A percentile compares a stretch with the other conserved stretches of the same genome.
phyloP scores from a whole-genome alignment of 768 basidiomycete genomes.

The Mycena belliarum region DNA sequence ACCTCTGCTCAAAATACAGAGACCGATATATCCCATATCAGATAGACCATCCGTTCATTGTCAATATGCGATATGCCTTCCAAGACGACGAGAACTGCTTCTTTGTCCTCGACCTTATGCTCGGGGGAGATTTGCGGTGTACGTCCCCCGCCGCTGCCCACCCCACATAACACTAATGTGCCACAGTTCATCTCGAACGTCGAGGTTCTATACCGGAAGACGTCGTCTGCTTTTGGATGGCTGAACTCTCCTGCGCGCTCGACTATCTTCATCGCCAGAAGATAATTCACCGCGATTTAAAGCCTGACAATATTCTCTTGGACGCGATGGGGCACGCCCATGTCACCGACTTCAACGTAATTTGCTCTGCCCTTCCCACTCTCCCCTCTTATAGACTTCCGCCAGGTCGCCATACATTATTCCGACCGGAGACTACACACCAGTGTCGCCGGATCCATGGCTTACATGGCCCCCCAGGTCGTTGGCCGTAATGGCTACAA shows the following conservation, averaged over 20 bases:
- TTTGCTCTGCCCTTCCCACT: background rate
- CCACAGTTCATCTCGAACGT: constrained; percentile 81
- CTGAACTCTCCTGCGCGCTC: constrained; percentile 82
- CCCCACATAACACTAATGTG: constrained; percentile 3
- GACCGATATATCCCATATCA: constrained; percentile 27
- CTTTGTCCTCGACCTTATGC: constrained; percentile 96
- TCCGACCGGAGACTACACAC: constrained; percentile 87
- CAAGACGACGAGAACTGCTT: constrained; percentile 98
- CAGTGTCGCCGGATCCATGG: constrained; percentile 97
- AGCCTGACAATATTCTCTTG: constrained; percentile 95
- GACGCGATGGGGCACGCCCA: constrained; percentile 95
- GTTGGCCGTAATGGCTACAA: constrained; percentile 89
- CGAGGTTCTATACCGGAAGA: constrained; percentile 66
- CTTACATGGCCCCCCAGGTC: constrained; percentile 99
- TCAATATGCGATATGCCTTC: constrained; percentile 92
- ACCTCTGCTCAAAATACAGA: background rate
- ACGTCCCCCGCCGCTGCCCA: constrained; percentile 32
- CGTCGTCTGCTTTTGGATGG: constrained; percentile 82
- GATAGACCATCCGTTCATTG: constrained; percentile 89
- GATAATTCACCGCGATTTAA: constrained; percentile 87
- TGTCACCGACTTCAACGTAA: constrained; percentile 92
- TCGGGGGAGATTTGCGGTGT: constrained; percentile 94
- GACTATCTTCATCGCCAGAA: constrained; percentile 89
- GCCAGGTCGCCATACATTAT: constrained; percentile 84
- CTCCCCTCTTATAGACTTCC: background rate